Evolutionary conservation across 352 stramenopile genomes (phyloP).

Genomic region (Ochromonadaceae sp.): DNA sequence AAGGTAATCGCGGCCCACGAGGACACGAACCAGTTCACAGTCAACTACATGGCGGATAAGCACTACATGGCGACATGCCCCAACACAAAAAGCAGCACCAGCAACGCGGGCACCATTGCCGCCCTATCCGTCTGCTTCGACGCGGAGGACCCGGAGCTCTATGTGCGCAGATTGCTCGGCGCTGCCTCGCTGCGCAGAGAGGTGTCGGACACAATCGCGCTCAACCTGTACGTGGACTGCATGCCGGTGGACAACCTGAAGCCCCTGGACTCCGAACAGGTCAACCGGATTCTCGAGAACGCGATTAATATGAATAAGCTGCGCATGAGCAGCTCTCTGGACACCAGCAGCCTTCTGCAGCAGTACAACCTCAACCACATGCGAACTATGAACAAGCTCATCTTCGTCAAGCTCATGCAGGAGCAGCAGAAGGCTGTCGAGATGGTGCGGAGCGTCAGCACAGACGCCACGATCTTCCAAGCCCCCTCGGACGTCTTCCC

Average conservation of each 20-base stretch:
- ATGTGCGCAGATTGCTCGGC: not conserved
- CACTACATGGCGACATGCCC: too few species aligned
- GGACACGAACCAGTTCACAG: too few species aligned
- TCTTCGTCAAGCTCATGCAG: slow-evolving; percentile 28
- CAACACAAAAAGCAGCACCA: too few species aligned
- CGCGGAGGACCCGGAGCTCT: slow-evolving; percentile 36
- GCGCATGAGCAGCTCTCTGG: slow-evolving; percentile 13
- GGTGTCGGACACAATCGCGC: slow-evolving; percentile 6
- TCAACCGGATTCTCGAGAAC: slow-evolving; percentile 32
- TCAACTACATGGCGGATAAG: too few species aligned
- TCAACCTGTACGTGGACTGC: slow-evolving; percentile 44
- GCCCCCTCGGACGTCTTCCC: not conserved
- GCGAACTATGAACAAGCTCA: slow-evolving; percentile 71
- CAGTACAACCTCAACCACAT: slow-evolving; percentile 75
- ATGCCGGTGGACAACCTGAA: slow-evolving; percentile 42
- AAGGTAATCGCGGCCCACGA: too few species aligned
- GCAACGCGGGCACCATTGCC: slow-evolving; percentile 1
- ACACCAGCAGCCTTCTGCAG: slow-evolving; percentile 38
- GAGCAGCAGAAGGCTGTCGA: slow-evolving; percentile 21
- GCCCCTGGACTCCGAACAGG: slow-evolving; percentile 37
- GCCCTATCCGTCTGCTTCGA: slow-evolving; percentile 39
- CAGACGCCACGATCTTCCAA: not conserved
- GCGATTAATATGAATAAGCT: slow-evolving; percentile 24
- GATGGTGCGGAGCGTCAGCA: not conserved
- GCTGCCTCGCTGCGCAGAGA: not conserved